phyloP scores from a whole-genome alignment of 257 asterid species.

The Lycium barbarum region DNA sequence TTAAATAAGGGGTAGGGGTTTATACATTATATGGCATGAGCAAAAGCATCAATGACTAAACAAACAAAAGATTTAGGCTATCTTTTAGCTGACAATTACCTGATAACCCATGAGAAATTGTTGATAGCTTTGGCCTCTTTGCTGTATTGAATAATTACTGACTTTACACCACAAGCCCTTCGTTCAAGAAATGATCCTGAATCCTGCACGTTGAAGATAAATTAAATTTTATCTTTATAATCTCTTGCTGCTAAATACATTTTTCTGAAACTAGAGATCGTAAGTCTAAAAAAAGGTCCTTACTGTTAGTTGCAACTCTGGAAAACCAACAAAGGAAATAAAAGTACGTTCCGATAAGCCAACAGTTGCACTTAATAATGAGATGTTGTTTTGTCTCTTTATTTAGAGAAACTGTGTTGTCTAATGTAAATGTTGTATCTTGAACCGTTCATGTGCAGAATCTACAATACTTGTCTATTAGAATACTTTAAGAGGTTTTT shows the following conservation, averaged over 20 bases:
- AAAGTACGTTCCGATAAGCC: conserved; percentile 68
- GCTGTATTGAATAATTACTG: conserved; percentile 50
- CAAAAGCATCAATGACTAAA: neutral
- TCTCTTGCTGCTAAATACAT: conserved; percentile 19
- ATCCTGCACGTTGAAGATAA: conserved; percentile 52
- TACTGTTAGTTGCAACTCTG: too few relatives aligned
- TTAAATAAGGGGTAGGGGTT: neutral
- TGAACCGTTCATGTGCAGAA: conserved; percentile 61
- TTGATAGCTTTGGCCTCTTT: conserved; percentile 40
- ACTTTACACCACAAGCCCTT: conserved; percentile 56
- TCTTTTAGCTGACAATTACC: conserved; percentile 47
- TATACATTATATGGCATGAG: conserved; percentile 6
- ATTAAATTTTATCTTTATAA: conserved; percentile 15
- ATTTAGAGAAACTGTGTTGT: conserved; percentile 42
- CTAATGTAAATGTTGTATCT: conserved; percentile 49
- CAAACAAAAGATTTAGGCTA: neutral
- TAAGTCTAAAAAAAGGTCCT: neutral
- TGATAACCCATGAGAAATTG: conserved; percentile 65
- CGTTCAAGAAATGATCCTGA: conserved; percentile 83
- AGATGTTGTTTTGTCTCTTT: conserved; percentile 63
- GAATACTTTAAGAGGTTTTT: neutral
- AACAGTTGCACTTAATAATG: conserved; percentile 78
- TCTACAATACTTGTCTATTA: conserved; percentile 42
- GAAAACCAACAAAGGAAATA: conserved; percentile 27
- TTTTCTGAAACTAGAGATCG: neutral